A percentile compares a stretch with the other conserved stretches of the same genome.
These are phyloP conservation scores for Phanerodontia chrysosporium DNA, from an alignment of 768 basidiomycete genomes.

Conservation along the genomic window DNA sequence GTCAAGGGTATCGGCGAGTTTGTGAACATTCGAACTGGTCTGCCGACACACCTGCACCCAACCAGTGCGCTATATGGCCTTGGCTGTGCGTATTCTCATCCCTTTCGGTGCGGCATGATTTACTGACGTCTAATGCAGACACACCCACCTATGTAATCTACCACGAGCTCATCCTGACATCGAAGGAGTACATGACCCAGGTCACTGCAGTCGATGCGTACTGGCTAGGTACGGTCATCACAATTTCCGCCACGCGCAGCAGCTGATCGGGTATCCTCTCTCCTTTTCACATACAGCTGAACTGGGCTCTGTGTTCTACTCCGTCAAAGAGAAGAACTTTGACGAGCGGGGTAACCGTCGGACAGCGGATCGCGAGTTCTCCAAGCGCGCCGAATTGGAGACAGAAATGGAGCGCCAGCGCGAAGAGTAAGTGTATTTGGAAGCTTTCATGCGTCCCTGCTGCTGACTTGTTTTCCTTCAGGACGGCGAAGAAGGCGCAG, in stretches of 20 bases:
- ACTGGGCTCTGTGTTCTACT: constrained; percentile 94
- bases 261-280: background rate
- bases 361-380: constrained; percentile 85
- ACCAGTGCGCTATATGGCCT: constrained; percentile 95
- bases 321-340: constrained; percentile 96
- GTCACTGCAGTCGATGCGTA: constrained; percentile 98
- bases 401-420: constrained; percentile 84
- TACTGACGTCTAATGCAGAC: constrained; percentile 42
- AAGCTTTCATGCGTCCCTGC: background rate
- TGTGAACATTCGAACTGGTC: constrained; percentile 91
- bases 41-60: constrained; percentile 94
- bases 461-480: constrained; percentile 25
- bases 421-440: constrained; percentile 49
- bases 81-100: constrained; percentile 62
- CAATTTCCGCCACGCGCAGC: background rate
- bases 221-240: constrained; percentile 91
- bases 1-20: constrained; percentile 99
- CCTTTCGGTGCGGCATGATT: background rate
- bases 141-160: constrained; percentile 97
- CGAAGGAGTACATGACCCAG: constrained; percentile 98
- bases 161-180: constrained; percentile 92
- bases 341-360: constrained; percentile 79
- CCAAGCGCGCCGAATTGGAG: constrained; percentile 86
- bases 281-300: constrained; percentile 57
- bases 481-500: constrained; percentile 56